These are phyloP conservation scores for Combretum micranthum DNA, from an alignment of 345 rosid genomes.

Conservation along the genomic window DNA sequence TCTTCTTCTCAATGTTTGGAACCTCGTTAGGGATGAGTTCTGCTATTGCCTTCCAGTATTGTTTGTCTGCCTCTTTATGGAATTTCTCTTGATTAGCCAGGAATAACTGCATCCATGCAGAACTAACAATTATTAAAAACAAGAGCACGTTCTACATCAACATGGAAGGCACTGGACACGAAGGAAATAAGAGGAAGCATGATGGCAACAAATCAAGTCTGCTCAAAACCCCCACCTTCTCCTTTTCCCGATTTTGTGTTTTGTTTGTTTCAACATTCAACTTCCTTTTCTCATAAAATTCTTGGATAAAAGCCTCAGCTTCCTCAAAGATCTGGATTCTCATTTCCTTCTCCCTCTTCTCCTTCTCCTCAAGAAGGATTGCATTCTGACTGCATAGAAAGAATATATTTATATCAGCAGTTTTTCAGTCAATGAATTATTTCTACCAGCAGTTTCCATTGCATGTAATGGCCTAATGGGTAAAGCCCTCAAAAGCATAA, in stretches of 20 bases:
- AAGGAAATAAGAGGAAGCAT: background rate
- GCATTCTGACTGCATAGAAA: slow-evolving; percentile 50
- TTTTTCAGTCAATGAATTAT: background rate
- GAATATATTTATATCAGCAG: background rate
- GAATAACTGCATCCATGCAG: slow-evolving; percentile 35
- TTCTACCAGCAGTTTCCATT: background rate
- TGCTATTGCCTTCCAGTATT: slow-evolving; percentile 62
- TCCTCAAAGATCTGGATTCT: slow-evolving; percentile 52
- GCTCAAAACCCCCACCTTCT: slow-evolving; percentile 33
- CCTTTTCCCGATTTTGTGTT: slow-evolving; percentile 58
- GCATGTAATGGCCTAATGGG: background rate
- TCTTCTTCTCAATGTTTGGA: slow-evolving; percentile 55
- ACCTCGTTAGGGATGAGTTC: slow-evolving; percentile 66
- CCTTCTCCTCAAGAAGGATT: slow-evolving; percentile 61
- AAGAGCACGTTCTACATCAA: too few species aligned
- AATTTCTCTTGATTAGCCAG: slow-evolving; percentile 64
- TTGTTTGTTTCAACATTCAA: slow-evolving; percentile 49
- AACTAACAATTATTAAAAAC: background rate
- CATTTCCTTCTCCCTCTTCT: slow-evolving; percentile 61
- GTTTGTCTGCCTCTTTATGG: slow-evolving; percentile 53
- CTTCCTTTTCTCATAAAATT: slow-evolving; percentile 59
- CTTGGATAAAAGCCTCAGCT: slow-evolving; percentile 49
- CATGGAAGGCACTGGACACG: too few species aligned
- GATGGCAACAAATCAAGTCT: background rate
- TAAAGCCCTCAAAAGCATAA: too few species aligned